Conservation (phyloP, 2,329 filamentous ascomycete species). For the Stagonosporopsis rhizophila region DNA sequence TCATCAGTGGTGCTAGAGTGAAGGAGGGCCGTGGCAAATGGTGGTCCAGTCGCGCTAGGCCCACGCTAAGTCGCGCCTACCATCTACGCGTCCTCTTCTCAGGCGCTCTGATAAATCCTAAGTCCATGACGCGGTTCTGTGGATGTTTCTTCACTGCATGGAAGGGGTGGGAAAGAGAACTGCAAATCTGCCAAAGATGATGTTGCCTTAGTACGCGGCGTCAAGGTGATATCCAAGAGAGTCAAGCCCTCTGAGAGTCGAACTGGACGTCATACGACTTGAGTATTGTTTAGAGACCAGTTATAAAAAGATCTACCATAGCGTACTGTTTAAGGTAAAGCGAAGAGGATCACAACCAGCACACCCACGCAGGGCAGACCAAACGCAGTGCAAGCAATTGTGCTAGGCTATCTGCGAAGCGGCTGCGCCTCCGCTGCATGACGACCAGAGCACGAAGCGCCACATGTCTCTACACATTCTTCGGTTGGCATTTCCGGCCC, state of each 20-base stretch:
- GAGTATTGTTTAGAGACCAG: background rate
- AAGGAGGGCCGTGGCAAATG: background rate
- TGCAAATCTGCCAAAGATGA: too few relatives aligned
- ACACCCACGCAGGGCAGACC: background rate
- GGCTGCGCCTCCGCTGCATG: background rate
- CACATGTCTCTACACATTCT: too few relatives aligned
- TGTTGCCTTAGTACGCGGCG: too few relatives aligned
- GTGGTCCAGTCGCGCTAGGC: background rate
- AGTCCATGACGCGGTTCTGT: too few relatives aligned
- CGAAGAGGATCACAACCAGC: background rate
- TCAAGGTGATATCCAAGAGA: too few relatives aligned
- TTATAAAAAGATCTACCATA: background rate
- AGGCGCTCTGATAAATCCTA: too few relatives aligned
- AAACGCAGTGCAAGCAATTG: constrained; percentile 4
- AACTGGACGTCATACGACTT: background rate
- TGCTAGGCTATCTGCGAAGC: too few relatives aligned
- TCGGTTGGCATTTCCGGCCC: background rate
- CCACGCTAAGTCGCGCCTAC: background rate
- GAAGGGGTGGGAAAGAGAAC: too few relatives aligned
- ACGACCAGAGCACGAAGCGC: background rate
- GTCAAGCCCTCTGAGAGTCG: background rate
- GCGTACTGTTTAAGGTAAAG: background rate
- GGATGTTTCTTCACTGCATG: too few relatives aligned
- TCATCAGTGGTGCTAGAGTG: background rate
- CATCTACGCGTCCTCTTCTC: too few relatives aligned